Conservation (phyloP, 1,139 yeast genomes). For the Debaryomyces robertsiae region DNA sequence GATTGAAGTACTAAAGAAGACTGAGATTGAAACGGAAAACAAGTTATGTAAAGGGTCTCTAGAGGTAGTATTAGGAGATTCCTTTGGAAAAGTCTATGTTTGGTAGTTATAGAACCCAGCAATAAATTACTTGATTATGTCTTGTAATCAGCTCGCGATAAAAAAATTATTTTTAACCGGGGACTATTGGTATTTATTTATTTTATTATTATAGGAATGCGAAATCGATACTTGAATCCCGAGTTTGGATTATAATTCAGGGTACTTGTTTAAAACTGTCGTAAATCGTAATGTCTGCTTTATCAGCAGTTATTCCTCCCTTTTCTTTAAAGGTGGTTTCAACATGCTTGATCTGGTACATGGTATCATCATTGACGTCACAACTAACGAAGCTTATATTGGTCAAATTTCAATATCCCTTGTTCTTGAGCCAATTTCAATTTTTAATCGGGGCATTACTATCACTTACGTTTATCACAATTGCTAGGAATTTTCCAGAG, state of each 20-base stretch:
- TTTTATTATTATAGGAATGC: too few relatives aligned
- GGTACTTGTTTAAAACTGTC: conserved; percentile 3
- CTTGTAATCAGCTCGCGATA: background rate
- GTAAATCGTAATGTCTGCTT: conserved; percentile 4
- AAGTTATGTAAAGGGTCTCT: conserved; percentile 37
- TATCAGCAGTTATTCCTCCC: conserved; percentile 25
- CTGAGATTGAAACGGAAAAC: conserved; percentile 41
- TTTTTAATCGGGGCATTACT: conserved; percentile 42
- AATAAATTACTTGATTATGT: background rate
- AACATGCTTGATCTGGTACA: conserved; percentile 48
- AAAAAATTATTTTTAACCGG: too few relatives aligned
- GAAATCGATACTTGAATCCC: conserved; percentile 2
- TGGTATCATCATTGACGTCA: conserved; percentile 49
- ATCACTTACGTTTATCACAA: conserved; percentile 27
- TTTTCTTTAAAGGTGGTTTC: conserved; percentile 33
- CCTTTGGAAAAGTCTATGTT: conserved; percentile 39
- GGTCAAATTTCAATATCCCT: conserved; percentile 47
- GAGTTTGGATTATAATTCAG: too few relatives aligned
- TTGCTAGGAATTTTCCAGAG: conserved; percentile 25
- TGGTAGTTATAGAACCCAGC: conserved; percentile 14
- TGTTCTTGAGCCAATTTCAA: conserved; percentile 53
- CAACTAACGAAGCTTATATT: conserved; percentile 49
- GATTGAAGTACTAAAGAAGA: conserved; percentile 31
- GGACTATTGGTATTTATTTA: too few relatives aligned
- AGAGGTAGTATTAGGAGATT: conserved; percentile 39